Base-by-base conservation (phyloP, 805 yeast genomes). In the Scheffersomyces amazonensis region DNA sequence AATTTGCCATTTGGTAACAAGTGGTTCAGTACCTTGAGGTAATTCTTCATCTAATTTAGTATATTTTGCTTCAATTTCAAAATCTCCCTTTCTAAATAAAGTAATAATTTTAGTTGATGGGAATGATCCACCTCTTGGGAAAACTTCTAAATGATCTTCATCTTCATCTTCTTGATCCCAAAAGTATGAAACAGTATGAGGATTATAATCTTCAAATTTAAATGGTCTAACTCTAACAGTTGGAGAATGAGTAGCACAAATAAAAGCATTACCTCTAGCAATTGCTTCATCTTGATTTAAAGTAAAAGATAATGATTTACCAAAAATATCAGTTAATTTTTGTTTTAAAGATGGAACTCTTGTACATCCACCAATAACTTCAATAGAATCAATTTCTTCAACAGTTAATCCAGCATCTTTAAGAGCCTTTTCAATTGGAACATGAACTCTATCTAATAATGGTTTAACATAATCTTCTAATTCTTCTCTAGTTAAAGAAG, bases 271-370 rank as follows among this genome's bases (percentile, higher is more conserved):
- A 75, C 99, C 99, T 69, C 91, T 87, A 40, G 99, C 98, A 64
- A 91, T 85, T 47, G 99, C 96, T 78, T 93, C 99, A 64, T 93
- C 99, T 74, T 90, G 97, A 79, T 93, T 93, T 71, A 95, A 80
- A 53, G 98, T 95, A 75, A 86, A 85, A 29, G 96, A 87, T 62
- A 93, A 75, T 55, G 73, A 83, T 73, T 86, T 86, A 64, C 87
- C 87, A 63, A 93, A 88, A 49, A 86, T 75, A 60, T 83, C 86
- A 53, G 84, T 53, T 53, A 93, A 76, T 60, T 78, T 83, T 53
- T 82, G 78, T 78, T 93, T 93, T 63, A 93, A 75, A 39, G 86
- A 71, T 63, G 99, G 99, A 50, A 93, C 95, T 78, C 99, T 89
- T 53, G 97, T 87, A 64, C 95, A 86, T 54, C 99, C 99, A 73